These are phyloP conservation scores for Plasmodium sp. DNA, from an alignment of 169 alveolate genomes.

Conservation along the genomic window DNA sequence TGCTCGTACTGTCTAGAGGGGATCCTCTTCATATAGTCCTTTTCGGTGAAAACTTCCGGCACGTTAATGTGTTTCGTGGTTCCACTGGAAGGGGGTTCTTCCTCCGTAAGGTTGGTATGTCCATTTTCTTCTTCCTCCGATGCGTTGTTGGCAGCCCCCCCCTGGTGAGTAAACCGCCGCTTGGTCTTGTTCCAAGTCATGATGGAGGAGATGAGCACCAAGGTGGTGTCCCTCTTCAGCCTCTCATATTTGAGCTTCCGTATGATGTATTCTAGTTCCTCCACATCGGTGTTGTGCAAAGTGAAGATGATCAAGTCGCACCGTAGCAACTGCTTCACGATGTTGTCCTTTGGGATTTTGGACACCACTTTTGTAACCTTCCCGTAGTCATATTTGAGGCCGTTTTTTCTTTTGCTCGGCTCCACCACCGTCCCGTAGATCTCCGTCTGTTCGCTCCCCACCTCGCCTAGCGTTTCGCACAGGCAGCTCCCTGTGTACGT, in stretches of 20 bases:
- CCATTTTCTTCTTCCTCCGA: not conserved
- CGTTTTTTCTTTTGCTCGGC: not conserved
- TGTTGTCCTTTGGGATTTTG: slow-evolving; percentile 16
- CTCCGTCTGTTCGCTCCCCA: slow-evolving; percentile 8
- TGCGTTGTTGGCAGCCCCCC: not conserved
- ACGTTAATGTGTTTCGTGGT: not conserved
- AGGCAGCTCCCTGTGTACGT: slow-evolving; percentile 61
- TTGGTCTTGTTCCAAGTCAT: slow-evolving; percentile 68
- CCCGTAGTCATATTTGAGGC: slow-evolving; percentile 1
- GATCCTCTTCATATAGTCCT: slow-evolving; percentile 39
- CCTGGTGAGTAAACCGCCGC: slow-evolving; percentile 1
- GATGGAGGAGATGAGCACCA: slow-evolving; percentile 41
- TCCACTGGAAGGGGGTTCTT: not conserved
- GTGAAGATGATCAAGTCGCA: slow-evolving; percentile 17
- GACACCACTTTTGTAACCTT: slow-evolving; percentile 37
- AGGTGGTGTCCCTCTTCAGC: not conserved
- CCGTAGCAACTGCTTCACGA: slow-evolving; percentile 1
- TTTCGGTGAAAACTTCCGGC: slow-evolving; percentile 28
- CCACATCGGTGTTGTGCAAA: slow-evolving; percentile 27
- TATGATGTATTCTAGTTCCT: slow-evolving; percentile 52
- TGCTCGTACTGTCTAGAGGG: slow-evolving; percentile 27
- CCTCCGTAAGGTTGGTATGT: not conserved
- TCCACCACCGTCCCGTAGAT: slow-evolving; percentile 38
- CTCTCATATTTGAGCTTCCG: slow-evolving; percentile 37
- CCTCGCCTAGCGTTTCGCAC: slow-evolving; percentile 4